Evolutionary conservation across 163 green algal species (phyloP).

Genomic region (Botryococcus braunii): DNA sequence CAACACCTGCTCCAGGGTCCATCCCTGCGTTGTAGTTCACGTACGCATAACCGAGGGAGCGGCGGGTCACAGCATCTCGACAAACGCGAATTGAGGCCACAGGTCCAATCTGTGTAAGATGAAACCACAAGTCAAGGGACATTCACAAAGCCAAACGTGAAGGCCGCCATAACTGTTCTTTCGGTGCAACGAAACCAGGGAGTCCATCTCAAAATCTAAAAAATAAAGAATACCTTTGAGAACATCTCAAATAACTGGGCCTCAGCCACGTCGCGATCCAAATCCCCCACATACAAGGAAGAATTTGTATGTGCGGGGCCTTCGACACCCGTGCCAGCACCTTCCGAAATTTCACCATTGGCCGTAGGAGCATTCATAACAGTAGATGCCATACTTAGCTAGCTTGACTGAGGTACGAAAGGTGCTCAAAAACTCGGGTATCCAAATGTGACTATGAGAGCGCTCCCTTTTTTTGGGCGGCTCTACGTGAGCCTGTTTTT

Average conservation of each 20-base stretch:
- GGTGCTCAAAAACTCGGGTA: too few species aligned
- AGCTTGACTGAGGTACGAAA: too few species aligned
- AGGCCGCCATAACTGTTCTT: neutral
- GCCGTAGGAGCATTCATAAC: neutral
- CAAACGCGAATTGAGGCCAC: conserved; percentile 97
- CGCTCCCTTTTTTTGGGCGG: too few species aligned
- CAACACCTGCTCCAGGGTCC: conserved; percentile 62
- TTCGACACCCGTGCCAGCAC: too few species aligned
- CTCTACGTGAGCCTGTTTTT: too few species aligned
- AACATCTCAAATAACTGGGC: conserved; percentile 95
- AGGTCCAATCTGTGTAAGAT: conserved; percentile 87
- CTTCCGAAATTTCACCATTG: too few species aligned
- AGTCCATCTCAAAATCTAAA: too few species aligned
- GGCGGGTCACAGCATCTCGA: conserved; percentile 92
- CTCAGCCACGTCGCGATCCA: conserved; percentile 90
- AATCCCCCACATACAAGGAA: conserved; percentile 94
- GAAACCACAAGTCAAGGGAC: too few species aligned
- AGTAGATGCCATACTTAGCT: neutral
- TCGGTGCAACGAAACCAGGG: conserved; percentile 1
- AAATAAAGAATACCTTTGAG: conserved; percentile 74
- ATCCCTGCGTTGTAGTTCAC: conserved; percentile 94
- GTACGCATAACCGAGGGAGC: conserved; percentile 97
- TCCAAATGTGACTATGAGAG: too few species aligned
- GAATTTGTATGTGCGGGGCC: conserved; percentile 31
- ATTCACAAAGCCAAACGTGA: neutral